phyloP scores from a whole-genome alignment of 768 basidiomycete genomes.

The Omphalotus guepiniiformis region DNA sequence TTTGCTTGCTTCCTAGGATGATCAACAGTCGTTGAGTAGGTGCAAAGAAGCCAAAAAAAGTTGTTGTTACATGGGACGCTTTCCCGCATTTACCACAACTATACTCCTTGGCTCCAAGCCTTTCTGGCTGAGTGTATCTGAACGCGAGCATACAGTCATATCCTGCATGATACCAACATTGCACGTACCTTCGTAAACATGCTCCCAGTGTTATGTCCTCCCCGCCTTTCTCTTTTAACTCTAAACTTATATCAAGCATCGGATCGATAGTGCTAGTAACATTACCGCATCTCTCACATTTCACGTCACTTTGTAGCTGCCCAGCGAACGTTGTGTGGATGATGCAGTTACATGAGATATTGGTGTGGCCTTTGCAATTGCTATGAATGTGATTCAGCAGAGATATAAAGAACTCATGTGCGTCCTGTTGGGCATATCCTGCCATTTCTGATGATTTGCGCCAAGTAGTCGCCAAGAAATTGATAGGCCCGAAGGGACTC shows the following conservation, averaged over 20 bases:
- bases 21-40: background rate
- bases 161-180: background rate
- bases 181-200: constrained; percentile 65
- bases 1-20: constrained; percentile 68
- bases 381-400: constrained; percentile 85
- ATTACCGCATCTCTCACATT: constrained; percentile 80
- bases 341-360: constrained; percentile 83
- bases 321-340: constrained; percentile 90
- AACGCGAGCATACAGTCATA: background rate
- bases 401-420: constrained; percentile 84
- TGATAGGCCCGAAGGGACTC: constrained; percentile 73
- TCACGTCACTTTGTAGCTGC: constrained; percentile 82
- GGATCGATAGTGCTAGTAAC: constrained; percentile 80
- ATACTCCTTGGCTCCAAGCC: constrained; percentile 77
- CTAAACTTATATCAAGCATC: constrained; percentile 87
- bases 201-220: constrained; percentile 39
- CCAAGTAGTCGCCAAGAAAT: constrained; percentile 85
- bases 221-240: constrained; percentile 46
- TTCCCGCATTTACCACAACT: constrained; percentile 80
- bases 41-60: constrained; percentile 18
- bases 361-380: constrained; percentile 69
- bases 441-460: constrained; percentile 73
- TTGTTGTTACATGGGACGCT: constrained; percentile 55
- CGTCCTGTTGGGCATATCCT: constrained; percentile 93
- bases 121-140: constrained; percentile 85